phyloP scores from a whole-genome alignment of 371 early-diverging fungal genomes.

The Mortierella sp. region DNA sequence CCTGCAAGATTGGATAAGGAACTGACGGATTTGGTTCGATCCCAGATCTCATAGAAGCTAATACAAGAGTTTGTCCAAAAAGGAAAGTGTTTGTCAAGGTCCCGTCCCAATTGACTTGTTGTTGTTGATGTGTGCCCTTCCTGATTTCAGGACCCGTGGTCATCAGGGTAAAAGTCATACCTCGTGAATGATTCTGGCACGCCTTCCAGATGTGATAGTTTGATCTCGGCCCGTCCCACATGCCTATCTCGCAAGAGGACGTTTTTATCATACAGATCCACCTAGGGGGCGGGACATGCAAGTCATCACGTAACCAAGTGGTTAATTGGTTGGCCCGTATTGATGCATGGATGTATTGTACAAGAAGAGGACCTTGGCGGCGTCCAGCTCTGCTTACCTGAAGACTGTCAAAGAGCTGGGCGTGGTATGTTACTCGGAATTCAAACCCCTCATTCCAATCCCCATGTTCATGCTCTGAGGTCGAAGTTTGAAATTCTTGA shows the following conservation, averaged over 20 bases:
- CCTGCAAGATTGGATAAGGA: slow-evolving; percentile 67
- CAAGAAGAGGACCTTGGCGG: no score
- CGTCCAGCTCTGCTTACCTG: slow-evolving; percentile 54
- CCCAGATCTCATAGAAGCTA: slow-evolving; percentile 74
- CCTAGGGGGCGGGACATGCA: no score
- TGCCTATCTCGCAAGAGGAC: slow-evolving; percentile 74
- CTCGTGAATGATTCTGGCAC: slow-evolving; percentile 76
- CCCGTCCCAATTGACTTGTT: not conserved
- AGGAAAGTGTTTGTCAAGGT: not conserved
- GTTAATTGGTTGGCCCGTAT: no score
- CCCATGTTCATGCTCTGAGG: slow-evolving; percentile 68
- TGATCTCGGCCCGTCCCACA: slow-evolving; percentile 80
- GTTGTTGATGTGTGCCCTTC: not conserved
- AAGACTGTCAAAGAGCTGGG: slow-evolving; percentile 80
- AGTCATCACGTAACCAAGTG: no score
- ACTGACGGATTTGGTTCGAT: slow-evolving; percentile 66
- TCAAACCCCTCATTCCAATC: slow-evolving; percentile 84
- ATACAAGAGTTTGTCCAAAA: not conserved
- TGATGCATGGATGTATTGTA: no score
- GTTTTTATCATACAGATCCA: slow-evolving; percentile 78
- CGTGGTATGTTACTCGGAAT: slow-evolving; percentile 77
- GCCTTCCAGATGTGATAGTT: slow-evolving; percentile 66
- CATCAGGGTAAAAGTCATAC: slow-evolving; percentile 14
- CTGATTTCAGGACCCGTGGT: not conserved
- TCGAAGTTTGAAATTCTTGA: slow-evolving; percentile 72